Evolutionary conservation across 306 rosid genomes (phyloP).

Genomic region (Chamaecrista fasciculata): DNA sequence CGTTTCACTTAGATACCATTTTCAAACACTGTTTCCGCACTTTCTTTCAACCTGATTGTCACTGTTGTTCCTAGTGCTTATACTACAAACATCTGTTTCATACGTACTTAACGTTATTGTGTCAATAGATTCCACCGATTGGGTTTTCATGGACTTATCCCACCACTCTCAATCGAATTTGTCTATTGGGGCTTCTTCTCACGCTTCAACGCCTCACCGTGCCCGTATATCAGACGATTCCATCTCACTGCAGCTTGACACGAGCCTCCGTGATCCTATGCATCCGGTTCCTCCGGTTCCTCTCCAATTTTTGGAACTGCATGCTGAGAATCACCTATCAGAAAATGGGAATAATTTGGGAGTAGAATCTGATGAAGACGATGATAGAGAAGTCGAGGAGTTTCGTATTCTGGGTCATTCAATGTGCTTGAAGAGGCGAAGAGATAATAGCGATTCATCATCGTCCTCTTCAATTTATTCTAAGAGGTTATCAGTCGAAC

Average conservation of each 20-base stretch:
- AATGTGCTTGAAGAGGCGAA: constrained; percentile 76
- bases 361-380: constrained; percentile 34
- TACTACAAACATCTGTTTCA: neutral
- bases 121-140: neutral
- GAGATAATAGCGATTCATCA: constrained; percentile 63
- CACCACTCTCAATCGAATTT: constrained; percentile 58
- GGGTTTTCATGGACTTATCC: constrained; percentile 55
- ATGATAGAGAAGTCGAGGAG: constrained; percentile 69
- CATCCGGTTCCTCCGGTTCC: constrained; percentile 54
- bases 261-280: constrained; percentile 51
- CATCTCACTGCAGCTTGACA: constrained; percentile 63
- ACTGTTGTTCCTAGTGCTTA: constrained; percentile 3
- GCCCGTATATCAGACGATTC: constrained; percentile 59
- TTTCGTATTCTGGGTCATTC: constrained; percentile 84
- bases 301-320: constrained; percentile 74
- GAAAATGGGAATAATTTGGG: constrained; percentile 35
- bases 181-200: constrained; percentile 64
- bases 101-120: neutral
- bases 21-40: constrained; percentile 10
- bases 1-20: neutral
- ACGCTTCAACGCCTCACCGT: constrained; percentile 58
- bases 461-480: constrained; percentile 32
- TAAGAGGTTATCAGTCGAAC: constrained; percentile 44
- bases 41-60: neutral
- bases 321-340: constrained; percentile 25